A percentile compares a stretch with the other conserved stretches of the same genome.
phyloP scores from a whole-genome alignment of 371 early-diverging fungal genomes.

The Polyrhizophydium stewartii region DNA sequence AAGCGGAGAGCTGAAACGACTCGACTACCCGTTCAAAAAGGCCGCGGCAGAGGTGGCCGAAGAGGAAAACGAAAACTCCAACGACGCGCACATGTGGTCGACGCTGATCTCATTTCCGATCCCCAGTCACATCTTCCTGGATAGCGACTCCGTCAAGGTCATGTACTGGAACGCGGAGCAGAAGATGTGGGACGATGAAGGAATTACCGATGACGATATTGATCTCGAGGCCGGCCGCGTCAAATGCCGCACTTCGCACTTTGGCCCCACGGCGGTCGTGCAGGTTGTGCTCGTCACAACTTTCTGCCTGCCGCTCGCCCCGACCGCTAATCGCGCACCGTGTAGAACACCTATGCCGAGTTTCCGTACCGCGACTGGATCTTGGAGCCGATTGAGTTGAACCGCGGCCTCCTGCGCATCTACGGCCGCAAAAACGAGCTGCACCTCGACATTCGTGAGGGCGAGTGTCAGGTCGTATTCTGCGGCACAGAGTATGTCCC shows the following conservation, averaged over 20 bases:
- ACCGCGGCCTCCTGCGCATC: conserved; percentile 25
- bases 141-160: conserved; percentile 31
- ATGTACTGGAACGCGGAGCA: conserved; percentile 34
- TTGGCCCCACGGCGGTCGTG: conserved; percentile 41
- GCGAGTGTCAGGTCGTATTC: conserved; percentile 22
- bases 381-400: conserved; percentile 18
- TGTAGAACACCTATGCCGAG: conserved; percentile 27
- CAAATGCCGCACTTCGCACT: conserved; percentile 38
- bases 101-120: conserved; percentile 27
- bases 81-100: conserved; percentile 35
- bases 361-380: conserved; percentile 39
- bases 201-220: conserved; percentile 41
- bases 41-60: conserved; percentile 25
- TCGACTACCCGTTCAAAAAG: conserved; percentile 43
- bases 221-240: conserved; percentile 32
- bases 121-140: conserved; percentile 21
- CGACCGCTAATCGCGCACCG: background rate
- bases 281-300: conserved; percentile 19
- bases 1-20: conserved; percentile 24
- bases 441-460: conserved; percentile 32
- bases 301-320: background rate
- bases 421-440: conserved; percentile 32
- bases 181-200: conserved; percentile 38
- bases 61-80: conserved; percentile 7
- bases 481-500: conserved; percentile 18